Conservation (phyloP, 495 filamentous ascomycete species). For the Neurospora sp. region DNA sequence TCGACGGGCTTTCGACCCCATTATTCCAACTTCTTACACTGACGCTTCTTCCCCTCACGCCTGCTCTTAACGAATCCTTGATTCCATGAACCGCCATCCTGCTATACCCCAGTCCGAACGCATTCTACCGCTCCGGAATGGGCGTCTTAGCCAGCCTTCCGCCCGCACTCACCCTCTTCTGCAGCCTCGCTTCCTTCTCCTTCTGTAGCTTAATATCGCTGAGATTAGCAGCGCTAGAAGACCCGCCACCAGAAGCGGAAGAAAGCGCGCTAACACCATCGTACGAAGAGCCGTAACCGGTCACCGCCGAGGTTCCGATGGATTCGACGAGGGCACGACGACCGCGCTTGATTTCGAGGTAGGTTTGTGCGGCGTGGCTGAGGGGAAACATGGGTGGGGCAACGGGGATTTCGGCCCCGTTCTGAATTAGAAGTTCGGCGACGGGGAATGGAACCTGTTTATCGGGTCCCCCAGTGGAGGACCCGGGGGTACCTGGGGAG, state of each 20-base stretch:
- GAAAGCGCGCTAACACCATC: conserved; percentile 17
- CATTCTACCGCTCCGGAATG: conserved; percentile 43
- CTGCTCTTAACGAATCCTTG: not conserved
- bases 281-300: conserved; percentile 4
- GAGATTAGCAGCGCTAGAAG: conserved; percentile 6
- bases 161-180: conserved; percentile 54
- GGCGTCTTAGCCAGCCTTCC: conserved; percentile 47
- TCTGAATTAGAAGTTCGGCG: conserved; percentile 87
- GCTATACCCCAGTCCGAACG: not conserved
- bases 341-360: conserved; percentile 72
- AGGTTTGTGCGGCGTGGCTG: conserved; percentile 63
- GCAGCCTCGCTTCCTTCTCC: conserved; percentile 44
- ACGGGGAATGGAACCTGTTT: conserved; percentile 59
- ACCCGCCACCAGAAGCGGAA: not conserved
- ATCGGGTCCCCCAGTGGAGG: conserved; percentile 13
- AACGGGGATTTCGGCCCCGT: conserved; percentile 78
- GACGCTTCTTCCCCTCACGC: not conserved
- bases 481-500: conserved; percentile 4
- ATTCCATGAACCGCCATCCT: not conserved
- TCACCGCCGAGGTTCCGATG: conserved; percentile 5
- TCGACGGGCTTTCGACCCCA: not conserved
- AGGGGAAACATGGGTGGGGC: conserved; percentile 47
- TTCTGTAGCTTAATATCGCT: conserved; percentile 32
- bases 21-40: not conserved
- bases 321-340: conserved; percentile 32